These are phyloP conservation scores for Fermentozyma sake DNA, from an alignment of 1,139 yeast species.

Conservation along the genomic window DNA sequence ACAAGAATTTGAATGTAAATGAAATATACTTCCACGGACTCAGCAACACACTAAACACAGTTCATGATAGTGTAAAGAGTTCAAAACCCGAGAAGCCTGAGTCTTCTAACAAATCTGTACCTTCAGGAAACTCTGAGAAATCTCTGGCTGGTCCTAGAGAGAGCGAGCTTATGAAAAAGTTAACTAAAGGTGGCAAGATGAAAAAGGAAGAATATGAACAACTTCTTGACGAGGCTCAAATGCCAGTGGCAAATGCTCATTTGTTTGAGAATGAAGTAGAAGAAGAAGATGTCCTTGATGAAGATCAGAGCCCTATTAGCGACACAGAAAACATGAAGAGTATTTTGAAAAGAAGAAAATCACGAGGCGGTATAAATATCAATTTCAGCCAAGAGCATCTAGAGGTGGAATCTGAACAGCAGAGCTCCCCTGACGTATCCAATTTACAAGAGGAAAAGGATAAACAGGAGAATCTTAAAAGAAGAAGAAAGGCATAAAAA, in stretches of 20 bases:
- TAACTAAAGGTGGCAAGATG: conserved; percentile 23
- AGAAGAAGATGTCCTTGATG: conserved; percentile 15
- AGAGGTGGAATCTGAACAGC: no score
- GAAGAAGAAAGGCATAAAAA: no score
- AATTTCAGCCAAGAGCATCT: no score
- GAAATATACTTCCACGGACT: conserved; percentile 38
- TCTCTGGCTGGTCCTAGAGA: no score
- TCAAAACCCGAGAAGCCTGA: conserved; percentile 1
- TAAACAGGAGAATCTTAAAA: no score
- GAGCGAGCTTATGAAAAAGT: conserved; percentile 25
- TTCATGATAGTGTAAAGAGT: conserved; percentile 10
- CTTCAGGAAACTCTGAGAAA: no score
- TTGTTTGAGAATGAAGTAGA: conserved; percentile 27
- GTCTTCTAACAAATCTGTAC: neutral
- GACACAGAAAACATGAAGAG: conserved; percentile 7
- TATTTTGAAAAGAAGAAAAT: conserved; percentile 19
- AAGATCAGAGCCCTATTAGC: conserved; percentile 8
- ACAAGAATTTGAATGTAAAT: conserved; percentile 33
- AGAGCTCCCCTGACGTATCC: no score
- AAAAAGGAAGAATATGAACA: conserved; percentile 23
- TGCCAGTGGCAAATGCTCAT: conserved; percentile 23
- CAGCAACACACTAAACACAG: conserved; percentile 17
- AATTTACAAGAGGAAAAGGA: no score
- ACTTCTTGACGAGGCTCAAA: conserved; percentile 20
- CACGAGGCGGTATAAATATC: conserved; percentile 23